These are phyloP conservation scores for Talaromyces trachyspermus DNA, from an alignment of 495 filamentous ascomycete species.

Conservation along the genomic window DNA sequence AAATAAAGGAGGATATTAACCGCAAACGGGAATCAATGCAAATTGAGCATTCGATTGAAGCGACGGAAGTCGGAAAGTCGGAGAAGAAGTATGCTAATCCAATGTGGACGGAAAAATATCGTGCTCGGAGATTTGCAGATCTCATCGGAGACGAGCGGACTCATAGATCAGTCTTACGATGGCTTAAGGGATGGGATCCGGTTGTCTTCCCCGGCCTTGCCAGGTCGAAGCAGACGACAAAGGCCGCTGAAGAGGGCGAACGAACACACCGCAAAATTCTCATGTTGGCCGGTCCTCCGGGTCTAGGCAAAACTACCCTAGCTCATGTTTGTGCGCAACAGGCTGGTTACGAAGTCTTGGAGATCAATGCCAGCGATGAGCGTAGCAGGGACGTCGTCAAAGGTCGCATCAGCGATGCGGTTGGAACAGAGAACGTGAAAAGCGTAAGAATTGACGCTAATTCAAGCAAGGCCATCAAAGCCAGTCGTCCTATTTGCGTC, in stretches of 20 bases:
- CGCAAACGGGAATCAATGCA: constrained; percentile 9
- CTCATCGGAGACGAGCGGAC: constrained; percentile 91
- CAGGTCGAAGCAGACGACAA: constrained; percentile 44
- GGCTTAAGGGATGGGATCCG: constrained; percentile 90
- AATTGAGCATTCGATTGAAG: constrained; percentile 32
- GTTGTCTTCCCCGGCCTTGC: constrained; percentile 76
- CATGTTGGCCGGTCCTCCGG: constrained; percentile 82
- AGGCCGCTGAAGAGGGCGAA: constrained; percentile 47
- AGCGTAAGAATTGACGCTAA: constrained; percentile 61
- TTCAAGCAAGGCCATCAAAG: constrained; percentile 56
- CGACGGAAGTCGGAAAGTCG: constrained; percentile 25
- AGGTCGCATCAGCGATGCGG: constrained; percentile 76
- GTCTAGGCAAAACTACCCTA: constrained; percentile 90
- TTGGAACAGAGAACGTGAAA: constrained; percentile 88
- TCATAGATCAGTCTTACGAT: constrained; percentile 82
- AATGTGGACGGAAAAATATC: constrained; percentile 87
- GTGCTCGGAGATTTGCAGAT: constrained; percentile 85
- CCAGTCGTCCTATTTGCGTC: constrained; percentile 83
- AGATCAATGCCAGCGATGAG: constrained; percentile 51
- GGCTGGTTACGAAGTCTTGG: constrained; percentile 85
- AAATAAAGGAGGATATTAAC: constrained; percentile 31
- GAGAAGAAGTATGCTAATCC: constrained; percentile 33
- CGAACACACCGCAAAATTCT: constrained; percentile 76
- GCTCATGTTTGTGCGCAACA: constrained; percentile 94
- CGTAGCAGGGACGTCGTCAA: constrained; percentile 67